Evolutionary conservation across 2,329 filamentous ascomycete genomes (phyloP).

Genomic region (Diaporthe velutina): DNA sequence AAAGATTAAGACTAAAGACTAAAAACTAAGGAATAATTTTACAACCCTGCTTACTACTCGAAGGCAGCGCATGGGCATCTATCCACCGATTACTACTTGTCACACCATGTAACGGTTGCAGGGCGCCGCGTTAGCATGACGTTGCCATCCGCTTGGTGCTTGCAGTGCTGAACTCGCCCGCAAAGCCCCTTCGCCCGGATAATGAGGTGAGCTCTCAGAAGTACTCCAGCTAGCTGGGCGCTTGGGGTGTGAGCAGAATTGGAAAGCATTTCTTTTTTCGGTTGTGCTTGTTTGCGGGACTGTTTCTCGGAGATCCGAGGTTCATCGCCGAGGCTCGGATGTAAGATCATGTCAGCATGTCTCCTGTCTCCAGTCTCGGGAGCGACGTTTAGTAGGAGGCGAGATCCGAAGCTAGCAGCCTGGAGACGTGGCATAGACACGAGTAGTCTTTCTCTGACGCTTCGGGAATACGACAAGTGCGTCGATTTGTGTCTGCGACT

Average conservation of each 20-base stretch:
- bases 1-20: too few species aligned
- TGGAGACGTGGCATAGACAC: too few species aligned
- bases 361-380: not conserved
- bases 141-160: too few species aligned
- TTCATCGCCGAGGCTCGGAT: constrained; percentile 2
- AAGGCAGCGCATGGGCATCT: not conserved
- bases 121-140: not conserved
- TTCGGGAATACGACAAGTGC: constrained; percentile 4
- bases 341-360: not conserved
- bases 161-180: not conserved
- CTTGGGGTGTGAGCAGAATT: too few species aligned
- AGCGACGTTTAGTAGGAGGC: not conserved
- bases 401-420: constrained; percentile 6
- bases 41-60: too few species aligned
- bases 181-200: too few species aligned
- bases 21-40: too few species aligned
- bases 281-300: not conserved
- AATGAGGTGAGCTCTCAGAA: not conserved
- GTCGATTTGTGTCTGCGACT: not conserved
- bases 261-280: not conserved
- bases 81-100: not conserved
- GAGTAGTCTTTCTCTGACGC: not conserved
- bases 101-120: not conserved
- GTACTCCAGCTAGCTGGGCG: not conserved
- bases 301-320: not conserved